Percentiles rank a stretch among this genome's conserved stretches.
phyloP scores from a whole-genome alignment of 2,329 filamentous ascomycete genomes.

The Aspergillus clavatus region DNA sequence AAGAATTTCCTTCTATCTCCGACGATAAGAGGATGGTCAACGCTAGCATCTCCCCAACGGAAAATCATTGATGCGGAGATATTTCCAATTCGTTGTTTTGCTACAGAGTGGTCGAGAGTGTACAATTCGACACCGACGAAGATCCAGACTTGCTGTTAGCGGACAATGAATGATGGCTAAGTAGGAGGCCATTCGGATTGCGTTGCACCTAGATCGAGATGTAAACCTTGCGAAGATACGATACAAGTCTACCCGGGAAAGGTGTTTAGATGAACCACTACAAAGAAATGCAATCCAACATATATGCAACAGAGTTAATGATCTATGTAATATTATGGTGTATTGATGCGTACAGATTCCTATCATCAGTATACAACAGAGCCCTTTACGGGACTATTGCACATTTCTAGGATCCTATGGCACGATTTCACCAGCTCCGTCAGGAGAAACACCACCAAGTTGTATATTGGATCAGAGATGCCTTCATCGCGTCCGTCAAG shows the following conservation, averaged over 20 bases:
- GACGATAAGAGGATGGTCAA: slow-evolving; percentile 17
- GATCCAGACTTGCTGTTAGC: too few relatives aligned
- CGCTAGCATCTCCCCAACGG: slow-evolving; percentile 10
- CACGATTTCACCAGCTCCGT: neutral
- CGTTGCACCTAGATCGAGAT: too few relatives aligned
- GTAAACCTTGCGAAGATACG: too few relatives aligned
- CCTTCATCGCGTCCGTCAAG: slow-evolving; percentile 89
- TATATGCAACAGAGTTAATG: too few relatives aligned
- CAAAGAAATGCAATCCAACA: too few relatives aligned
- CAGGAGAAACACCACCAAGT: slow-evolving; percentile 47
- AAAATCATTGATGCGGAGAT: slow-evolving; percentile 22
- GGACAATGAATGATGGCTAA: too few relatives aligned
- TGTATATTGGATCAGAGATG: slow-evolving; percentile 74
- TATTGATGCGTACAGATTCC: slow-evolving; percentile 5
- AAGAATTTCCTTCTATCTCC: slow-evolving; percentile 3
- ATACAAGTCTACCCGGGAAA: too few relatives aligned
- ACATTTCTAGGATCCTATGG: slow-evolving; percentile 12
- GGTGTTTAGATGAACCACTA: too few relatives aligned
- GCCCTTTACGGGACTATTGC: neutral
- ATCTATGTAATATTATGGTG: neutral
- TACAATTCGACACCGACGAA: too few relatives aligned
- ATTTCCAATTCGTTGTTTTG: neutral
- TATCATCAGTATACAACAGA: slow-evolving; percentile 9
- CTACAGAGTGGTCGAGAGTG: too few relatives aligned
- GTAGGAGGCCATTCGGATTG: too few relatives aligned